phyloP scores from a whole-genome alignment of 1,139 yeast genomes.

The Hansenula sp. region DNA sequence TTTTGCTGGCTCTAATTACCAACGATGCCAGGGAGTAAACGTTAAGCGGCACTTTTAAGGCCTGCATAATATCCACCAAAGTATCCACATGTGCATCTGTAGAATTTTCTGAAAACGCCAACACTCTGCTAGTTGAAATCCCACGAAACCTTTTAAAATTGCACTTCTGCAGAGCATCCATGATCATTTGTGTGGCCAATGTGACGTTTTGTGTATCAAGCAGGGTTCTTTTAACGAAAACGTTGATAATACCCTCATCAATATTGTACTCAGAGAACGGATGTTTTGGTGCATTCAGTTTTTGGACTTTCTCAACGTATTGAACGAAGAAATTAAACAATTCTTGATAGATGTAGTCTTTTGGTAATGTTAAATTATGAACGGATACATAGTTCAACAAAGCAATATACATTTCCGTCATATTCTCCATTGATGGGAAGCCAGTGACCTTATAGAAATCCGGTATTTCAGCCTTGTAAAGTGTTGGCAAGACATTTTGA shows the following conservation, averaged over 20 bases:
- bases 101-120: background rate
- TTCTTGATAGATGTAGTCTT: background rate
- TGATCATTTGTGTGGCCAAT: slow-evolving; percentile 14
- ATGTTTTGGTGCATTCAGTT: slow-evolving; percentile 1
- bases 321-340: slow-evolving; percentile 9
- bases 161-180: slow-evolving; percentile 4
- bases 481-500: background rate
- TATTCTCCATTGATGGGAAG: slow-evolving; percentile 10
- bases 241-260: slow-evolving; percentile 14
- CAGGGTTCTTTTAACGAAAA: slow-evolving; percentile 12
- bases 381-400: slow-evolving; percentile 9
- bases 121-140: slow-evolving; percentile 15
- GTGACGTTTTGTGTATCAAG: slow-evolving; percentile 8
- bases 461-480: slow-evolving; percentile 13
- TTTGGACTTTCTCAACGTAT: background rate
- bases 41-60: slow-evolving; percentile 10
- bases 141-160: slow-evolving; percentile 9
- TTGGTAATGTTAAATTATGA: slow-evolving; percentile 3
- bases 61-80: slow-evolving; percentile 11
- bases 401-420: slow-evolving; percentile 17
- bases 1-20: slow-evolving; percentile 10
- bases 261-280: slow-evolving; percentile 9
- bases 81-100: slow-evolving; percentile 6
- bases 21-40: slow-evolving; percentile 8
- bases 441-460: slow-evolving; percentile 4